Conservation (phyloP, 768 basidiomycete species). For the Lactifluus piperatus region DNA sequence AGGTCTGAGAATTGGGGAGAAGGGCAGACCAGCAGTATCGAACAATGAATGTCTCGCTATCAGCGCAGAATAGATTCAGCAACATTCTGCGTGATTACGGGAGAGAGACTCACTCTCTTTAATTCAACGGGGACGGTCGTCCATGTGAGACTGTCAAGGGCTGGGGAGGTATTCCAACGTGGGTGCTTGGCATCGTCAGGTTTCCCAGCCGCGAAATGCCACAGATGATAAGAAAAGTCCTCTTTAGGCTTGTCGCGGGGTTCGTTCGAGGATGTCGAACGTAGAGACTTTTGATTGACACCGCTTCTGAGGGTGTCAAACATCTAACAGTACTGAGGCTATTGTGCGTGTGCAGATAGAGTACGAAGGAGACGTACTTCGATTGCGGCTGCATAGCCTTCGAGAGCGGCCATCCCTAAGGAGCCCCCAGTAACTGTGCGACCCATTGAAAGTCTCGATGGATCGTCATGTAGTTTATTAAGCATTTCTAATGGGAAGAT, state of each 20-base stretch:
- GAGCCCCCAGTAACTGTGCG: conserved; percentile 13
- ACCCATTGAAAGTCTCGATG: conserved; percentile 18
- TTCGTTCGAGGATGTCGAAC: conserved; percentile 2
- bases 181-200: conserved; percentile 17
- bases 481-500: conserved; percentile 14
- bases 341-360: background rate
- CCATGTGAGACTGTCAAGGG: conserved; percentile 19
- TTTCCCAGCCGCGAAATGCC: conserved; percentile 20
- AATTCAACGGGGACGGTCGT: conserved; percentile 12
- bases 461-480: conserved; percentile 19
- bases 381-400: conserved; percentile 19
- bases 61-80: background rate
- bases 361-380: conserved; percentile 7
- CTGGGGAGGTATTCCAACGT: conserved; percentile 5
- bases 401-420: conserved; percentile 19
- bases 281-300: conserved; percentile 8
- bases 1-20: conserved; percentile 14
- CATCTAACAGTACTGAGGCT: conserved; percentile 10
- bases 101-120: conserved; percentile 11
- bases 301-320: conserved; percentile 15
- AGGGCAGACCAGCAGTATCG: conserved; percentile 15
- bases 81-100: background rate
- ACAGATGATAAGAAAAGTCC: conserved; percentile 10
- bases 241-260: conserved; percentile 12
- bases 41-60: conserved; percentile 18